These are phyloP conservation scores for Aspergillus sp. DNA, from an alignment of 2,329 filamentous ascomycete genomes.

Conservation along the genomic window DNA sequence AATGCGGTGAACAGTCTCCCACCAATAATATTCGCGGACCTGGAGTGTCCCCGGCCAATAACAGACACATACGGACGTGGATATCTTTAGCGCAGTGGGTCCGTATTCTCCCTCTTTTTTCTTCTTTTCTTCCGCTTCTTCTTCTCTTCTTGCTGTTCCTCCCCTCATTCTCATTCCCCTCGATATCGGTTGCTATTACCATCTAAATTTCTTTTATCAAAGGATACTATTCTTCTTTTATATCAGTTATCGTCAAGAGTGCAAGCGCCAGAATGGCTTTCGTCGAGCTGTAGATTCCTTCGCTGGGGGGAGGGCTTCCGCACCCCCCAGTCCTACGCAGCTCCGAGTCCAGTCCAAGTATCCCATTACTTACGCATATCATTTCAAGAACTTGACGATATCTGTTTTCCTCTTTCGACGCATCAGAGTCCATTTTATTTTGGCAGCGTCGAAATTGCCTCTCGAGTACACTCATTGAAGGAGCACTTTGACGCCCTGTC, in stretches of 20 bases:
- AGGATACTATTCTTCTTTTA: too few relatives aligned
- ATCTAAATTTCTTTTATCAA: slow-evolving; percentile 8
- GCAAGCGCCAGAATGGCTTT: slow-evolving; percentile 62
- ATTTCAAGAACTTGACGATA: slow-evolving; percentile 43
- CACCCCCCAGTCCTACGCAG: slow-evolving; percentile 74
- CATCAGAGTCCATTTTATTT: slow-evolving; percentile 7
- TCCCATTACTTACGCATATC: slow-evolving; percentile 21
- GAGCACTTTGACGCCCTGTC: slow-evolving; percentile 29
- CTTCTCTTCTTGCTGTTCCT: slow-evolving; percentile 14
- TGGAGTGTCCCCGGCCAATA: slow-evolving; percentile 16
- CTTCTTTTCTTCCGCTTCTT: slow-evolving; percentile 14
- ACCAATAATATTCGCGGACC: slow-evolving; percentile 15
- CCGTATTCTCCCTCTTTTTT: slow-evolving; percentile 4
- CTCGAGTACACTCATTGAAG: slow-evolving; percentile 31
- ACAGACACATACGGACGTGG: neutral
- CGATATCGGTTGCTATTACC: too few relatives aligned
- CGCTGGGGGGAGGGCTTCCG: slow-evolving; percentile 62
- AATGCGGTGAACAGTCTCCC: slow-evolving; percentile 25
- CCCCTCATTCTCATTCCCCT: slow-evolving; percentile 7
- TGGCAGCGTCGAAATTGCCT: slow-evolving; percentile 55
- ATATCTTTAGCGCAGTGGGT: neutral
- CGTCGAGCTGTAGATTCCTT: slow-evolving; percentile 83
- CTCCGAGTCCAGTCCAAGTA: slow-evolving; percentile 52
- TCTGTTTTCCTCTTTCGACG: slow-evolving; percentile 47
- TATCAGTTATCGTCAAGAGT: slow-evolving; percentile 62